Evolutionary conservation across 805 yeast genomes (phyloP), one percentile per base, ranked within the genome.

Genomic region (Yarrowia bubula): DNA sequence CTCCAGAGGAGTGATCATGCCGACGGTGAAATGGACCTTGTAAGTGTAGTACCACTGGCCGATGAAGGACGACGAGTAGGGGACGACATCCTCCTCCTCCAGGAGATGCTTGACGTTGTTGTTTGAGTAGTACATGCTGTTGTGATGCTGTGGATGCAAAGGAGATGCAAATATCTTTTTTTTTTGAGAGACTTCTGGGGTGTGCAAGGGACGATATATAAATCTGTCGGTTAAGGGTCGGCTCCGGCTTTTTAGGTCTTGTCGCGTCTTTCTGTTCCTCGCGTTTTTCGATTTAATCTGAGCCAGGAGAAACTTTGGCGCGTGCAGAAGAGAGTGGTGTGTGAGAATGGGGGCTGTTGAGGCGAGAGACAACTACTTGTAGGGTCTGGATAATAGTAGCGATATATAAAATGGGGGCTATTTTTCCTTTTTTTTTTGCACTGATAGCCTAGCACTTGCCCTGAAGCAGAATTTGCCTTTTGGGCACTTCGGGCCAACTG

Each of bases 31-130:
- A 46, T 58, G 64, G 9, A 58, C 64, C 43, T 58, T 58, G 64
- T 58, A 58, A 13, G 64, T 58, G 64, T 58, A 58, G 64, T 58
- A 58, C 64, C 64, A 58, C 64, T 58, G 64, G 51, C 64, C 64
- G 51, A 58, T 58, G 51, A 58, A 44, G 11, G 64, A 58, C 51
- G 50, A 35, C 22, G 64, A 58, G 64, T 44, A 58, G 43, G 64
- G 64, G 15, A 58, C 64, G 14, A 58, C 35, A 18, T 58, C 64
- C 14, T 58, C 64, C 39, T 58, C 64, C n/a, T 58, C 43, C 51
- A 58, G 64, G 15, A 58, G 50, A 37, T 58, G 64, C 47, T 55
- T 55, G 61, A 55, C 61, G 17, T 55, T 31, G 35, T 17, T 39
- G 47, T 55, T 55, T 2, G 61, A 55, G 47, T 55, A 55, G 61